Conservation (phyloP, 345 rosid genomes). For the Brassica incana region DNA sequence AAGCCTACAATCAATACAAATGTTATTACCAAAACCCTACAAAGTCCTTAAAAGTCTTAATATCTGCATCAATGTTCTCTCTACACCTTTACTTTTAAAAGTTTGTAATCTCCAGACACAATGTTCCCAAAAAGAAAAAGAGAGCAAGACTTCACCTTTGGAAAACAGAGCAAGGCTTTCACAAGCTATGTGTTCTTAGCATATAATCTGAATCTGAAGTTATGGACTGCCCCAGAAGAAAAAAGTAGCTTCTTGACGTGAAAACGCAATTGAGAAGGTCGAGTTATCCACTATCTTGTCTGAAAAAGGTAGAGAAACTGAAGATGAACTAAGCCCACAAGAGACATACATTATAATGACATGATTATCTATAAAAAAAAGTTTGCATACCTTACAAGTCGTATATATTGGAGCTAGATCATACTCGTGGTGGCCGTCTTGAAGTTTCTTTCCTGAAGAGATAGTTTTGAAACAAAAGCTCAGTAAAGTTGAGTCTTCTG, state of each 20-base stretch:
- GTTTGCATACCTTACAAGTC: constrained; percentile 16
- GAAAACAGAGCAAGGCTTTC: constrained; percentile 27
- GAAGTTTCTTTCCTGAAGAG: constrained; percentile 63
- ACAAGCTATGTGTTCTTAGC: constrained; percentile 24
- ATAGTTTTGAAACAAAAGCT: constrained; percentile 28
- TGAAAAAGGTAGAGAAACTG: neutral
- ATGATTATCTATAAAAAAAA: neutral
- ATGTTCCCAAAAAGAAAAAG: neutral
- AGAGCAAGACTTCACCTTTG: constrained; percentile 25
- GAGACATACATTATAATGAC: neutral
- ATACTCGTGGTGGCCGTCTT: constrained; percentile 68
- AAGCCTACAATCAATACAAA: constrained; percentile 34
- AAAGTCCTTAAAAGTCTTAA: constrained; percentile 19
- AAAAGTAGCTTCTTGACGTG: constrained; percentile 28
- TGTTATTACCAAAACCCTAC: constrained; percentile 31
- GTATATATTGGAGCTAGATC: constrained; percentile 16
- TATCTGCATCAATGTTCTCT: constrained; percentile 20
- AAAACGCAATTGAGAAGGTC: constrained; percentile 7
- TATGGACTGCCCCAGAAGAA: constrained; percentile 5
- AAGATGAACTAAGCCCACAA: neutral
- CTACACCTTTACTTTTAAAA: constrained; percentile 13
- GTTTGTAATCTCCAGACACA: constrained; percentile 17
- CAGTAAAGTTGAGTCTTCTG: constrained; percentile 24
- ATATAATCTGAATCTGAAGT: constrained; percentile 11
- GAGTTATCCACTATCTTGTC: neutral